Evolutionary conservation across 345 rosid species (phyloP).

Genomic region (Corymbia maculata): DNA sequence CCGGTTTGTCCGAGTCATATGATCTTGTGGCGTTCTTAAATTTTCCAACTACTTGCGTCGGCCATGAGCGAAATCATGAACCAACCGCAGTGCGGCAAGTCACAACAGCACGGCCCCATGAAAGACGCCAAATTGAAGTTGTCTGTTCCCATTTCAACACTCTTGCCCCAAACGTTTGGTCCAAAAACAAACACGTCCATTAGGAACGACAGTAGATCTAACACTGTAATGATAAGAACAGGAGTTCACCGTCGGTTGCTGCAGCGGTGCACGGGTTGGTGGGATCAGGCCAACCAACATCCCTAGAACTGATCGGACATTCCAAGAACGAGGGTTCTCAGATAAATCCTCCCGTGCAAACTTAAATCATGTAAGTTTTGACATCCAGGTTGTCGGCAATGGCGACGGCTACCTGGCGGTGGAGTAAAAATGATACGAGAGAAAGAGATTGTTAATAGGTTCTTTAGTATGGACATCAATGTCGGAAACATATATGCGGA

Average conservation of each 20-base stretch:
- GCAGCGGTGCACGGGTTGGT: background rate
- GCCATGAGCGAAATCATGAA: background rate
- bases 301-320: background rate
- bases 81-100: background rate
- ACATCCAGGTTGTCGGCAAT: background rate
- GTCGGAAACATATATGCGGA: background rate
- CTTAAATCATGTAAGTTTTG: background rate
- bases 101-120: background rate
- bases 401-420: background rate
- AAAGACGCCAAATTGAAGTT: background rate
- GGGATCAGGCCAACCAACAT: background rate
- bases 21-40: background rate
- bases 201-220: background rate
- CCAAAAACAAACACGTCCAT: background rate
- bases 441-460: no score
- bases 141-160: background rate
- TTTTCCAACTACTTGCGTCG: background rate
- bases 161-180: background rate
- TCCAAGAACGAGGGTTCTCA: background rate
- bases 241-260: background rate
- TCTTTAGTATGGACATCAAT: background rate
- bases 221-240: background rate
- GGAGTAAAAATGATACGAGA: background rate
- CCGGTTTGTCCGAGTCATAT: background rate
- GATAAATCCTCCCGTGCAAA: background rate